Conservation (phyloP, 2,329 filamentous ascomycete species). For the Xylaria sp. region DNA sequence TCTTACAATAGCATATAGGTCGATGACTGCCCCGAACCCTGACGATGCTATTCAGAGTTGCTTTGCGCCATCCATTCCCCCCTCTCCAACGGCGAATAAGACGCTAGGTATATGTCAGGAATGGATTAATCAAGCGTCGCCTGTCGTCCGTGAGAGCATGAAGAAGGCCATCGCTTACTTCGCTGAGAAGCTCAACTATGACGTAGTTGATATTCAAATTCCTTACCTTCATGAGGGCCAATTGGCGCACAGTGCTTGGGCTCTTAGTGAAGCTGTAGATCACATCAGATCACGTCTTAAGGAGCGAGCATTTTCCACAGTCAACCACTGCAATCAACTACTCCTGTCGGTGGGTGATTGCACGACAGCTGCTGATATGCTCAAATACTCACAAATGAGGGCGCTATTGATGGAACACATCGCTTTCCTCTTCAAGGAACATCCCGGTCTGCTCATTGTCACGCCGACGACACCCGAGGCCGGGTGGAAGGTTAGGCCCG, state of each 20-base stretch:
- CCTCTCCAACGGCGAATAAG: slow-evolving; percentile 58
- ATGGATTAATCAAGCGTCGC: slow-evolving; percentile 77
- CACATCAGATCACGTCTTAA: slow-evolving; percentile 55
- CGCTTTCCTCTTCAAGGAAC: slow-evolving; percentile 62
- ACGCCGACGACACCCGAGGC: slow-evolving; percentile 80
- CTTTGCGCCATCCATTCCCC: slow-evolving; percentile 69
- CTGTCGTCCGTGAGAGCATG: slow-evolving; percentile 70
- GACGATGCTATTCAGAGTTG: slow-evolving; percentile 66
- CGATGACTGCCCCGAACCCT: slow-evolving; percentile 79
- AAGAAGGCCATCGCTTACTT: slow-evolving; percentile 67
- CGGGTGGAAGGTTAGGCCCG: slow-evolving; percentile 73
- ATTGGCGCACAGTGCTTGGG: slow-evolving; percentile 79
- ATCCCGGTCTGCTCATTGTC: slow-evolving; percentile 81
- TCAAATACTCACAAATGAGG: slow-evolving; percentile 78
- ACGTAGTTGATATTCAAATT: slow-evolving; percentile 68
- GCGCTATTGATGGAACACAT: slow-evolving; percentile 67
- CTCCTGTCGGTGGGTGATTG: slow-evolving; percentile 72
- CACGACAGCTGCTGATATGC: slow-evolving; percentile 74
- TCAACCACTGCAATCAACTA: slow-evolving; percentile 75
- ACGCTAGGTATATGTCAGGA: slow-evolving; percentile 75
- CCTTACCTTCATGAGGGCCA: slow-evolving; percentile 77
- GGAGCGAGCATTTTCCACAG: slow-evolving; percentile 59
- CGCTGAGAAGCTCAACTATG: slow-evolving; percentile 57
- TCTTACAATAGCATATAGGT: slow-evolving; percentile 81
- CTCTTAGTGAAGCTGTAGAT: slow-evolving; percentile 75